Evolutionary conservation across 177 flowering plant species (phyloP).

Genomic region (Vitis hybrid): DNA sequence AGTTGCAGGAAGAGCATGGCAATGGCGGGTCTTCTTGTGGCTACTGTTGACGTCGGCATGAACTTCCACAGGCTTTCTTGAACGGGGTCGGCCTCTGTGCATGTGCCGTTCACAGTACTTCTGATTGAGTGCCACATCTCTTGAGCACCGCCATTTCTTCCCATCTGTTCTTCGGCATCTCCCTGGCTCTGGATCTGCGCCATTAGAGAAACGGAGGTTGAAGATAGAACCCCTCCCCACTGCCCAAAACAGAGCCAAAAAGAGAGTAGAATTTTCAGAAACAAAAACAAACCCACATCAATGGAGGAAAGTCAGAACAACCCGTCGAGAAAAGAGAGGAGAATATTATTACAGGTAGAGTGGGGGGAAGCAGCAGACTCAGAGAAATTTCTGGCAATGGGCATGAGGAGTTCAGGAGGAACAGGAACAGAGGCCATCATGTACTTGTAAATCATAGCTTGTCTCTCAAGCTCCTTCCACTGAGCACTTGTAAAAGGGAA

Average conservation of each 20-base stretch:
- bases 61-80: conserved; percentile 76
- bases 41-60: conserved; percentile 13
- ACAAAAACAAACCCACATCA: not conserved
- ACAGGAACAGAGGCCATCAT: conserved; percentile 50
- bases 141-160: conserved; percentile 62
- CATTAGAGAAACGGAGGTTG: not conserved
- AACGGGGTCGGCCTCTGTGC: conserved; percentile 63
- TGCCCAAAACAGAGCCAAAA: not conserved
- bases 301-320: not conserved
- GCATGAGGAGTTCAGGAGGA: conserved; percentile 41
- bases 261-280: too few species aligned
- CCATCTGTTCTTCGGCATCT: conserved; percentile 60
- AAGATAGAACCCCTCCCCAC: not conserved
- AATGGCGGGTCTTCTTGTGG: conserved; percentile 22
- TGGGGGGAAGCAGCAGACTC: conserved; percentile 12
- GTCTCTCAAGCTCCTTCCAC: conserved; percentile 53
- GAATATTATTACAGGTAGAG: conserved; percentile 2
- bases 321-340: not conserved
- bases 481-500: conserved; percentile 45
- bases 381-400: conserved; percentile 8
- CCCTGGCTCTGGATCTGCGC: conserved; percentile 38
- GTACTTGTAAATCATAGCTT: conserved; percentile 47
- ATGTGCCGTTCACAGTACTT: conserved; percentile 66
- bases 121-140: conserved; percentile 50
- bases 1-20: not conserved